Evolutionary conservation across 805 yeast species (phyloP).

Genomic region (Wickerhamiella brachini): DNA sequence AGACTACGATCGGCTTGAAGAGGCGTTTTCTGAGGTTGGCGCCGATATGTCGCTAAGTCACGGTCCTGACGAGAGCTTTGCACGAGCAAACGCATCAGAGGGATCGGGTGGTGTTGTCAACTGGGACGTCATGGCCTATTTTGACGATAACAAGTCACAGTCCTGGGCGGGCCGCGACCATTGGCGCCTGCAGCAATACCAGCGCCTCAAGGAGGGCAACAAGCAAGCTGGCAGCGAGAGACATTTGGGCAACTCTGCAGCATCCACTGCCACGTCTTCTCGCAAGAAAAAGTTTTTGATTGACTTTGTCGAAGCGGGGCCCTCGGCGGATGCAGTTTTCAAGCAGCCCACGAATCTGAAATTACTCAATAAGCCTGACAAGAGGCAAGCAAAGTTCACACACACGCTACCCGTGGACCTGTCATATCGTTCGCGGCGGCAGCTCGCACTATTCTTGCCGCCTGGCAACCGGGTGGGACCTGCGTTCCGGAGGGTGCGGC

Average conservation of each 20-base stretch:
- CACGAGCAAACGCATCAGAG: not conserved
- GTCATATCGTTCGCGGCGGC: slow-evolving; percentile 52
- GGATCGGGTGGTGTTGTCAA: not conserved
- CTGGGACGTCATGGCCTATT: not conserved
- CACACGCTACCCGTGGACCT: slow-evolving; percentile 59
- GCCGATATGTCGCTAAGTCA: not conserved
- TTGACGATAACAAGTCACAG: not conserved
- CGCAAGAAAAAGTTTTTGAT: slow-evolving; percentile 28
- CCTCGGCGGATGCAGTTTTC: slow-evolving; percentile 3
- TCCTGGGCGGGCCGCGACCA: slow-evolving; percentile 1
- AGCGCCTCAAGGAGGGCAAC: not conserved
- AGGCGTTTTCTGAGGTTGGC: not conserved
- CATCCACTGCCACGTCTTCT: not conserved
- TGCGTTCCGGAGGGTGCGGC: slow-evolving; percentile 6
- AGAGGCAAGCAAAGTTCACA: slow-evolving; percentile 22
- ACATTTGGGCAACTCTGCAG: too few species aligned
- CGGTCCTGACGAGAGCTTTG: slow-evolving; percentile 1
- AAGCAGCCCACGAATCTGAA: slow-evolving; percentile 25
- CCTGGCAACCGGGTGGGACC: slow-evolving; percentile 29
- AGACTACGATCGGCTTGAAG: slow-evolving; percentile 1
- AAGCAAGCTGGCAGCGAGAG: too few species aligned
- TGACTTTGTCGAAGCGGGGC: slow-evolving; percentile 26
- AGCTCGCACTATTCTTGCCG: slow-evolving; percentile 55
- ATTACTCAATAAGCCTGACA: slow-evolving; percentile 22
- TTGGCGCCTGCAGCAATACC: slow-evolving; percentile 1